Evolutionary conservation across 2,329 filamentous ascomycete species (phyloP).

Genomic region (Verticillium dahliae): DNA sequence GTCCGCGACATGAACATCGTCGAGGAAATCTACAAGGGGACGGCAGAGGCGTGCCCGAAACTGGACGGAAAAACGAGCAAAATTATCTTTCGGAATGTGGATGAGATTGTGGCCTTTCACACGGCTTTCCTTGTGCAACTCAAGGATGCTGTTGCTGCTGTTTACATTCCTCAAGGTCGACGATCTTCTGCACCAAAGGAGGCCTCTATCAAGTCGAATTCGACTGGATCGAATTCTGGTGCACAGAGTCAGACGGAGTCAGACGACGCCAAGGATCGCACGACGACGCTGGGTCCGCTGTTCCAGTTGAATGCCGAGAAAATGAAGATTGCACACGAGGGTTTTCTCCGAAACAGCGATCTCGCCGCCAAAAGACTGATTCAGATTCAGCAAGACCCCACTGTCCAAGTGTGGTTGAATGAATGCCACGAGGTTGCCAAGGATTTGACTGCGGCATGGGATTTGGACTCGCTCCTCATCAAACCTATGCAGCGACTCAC

Average conservation of each 20-base stretch:
- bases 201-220: conserved; percentile 32
- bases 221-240: conserved; percentile 13
- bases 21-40: conserved; percentile 95
- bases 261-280: conserved; percentile 45
- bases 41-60: conserved; percentile 72
- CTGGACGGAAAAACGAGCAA: conserved; percentile 81
- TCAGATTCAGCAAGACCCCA: conserved; percentile 55
- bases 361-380: conserved; percentile 54
- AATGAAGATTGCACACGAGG: conserved; percentile 56
- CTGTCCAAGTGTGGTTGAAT: conserved; percentile 76
- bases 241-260: conserved; percentile 34
- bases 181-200: conserved; percentile 35
- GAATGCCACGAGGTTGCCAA: conserved; percentile 91
- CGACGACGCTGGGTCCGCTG: conserved; percentile 44
- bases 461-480: conserved; percentile 89
- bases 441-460: conserved; percentile 90
- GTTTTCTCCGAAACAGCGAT: conserved; percentile 58
- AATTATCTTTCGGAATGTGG: conserved; percentile 85
- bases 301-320: conserved; percentile 51
- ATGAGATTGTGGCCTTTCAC: conserved; percentile 84
- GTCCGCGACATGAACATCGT: conserved; percentile 95
- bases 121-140: conserved; percentile 71
- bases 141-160: conserved; percentile 70
- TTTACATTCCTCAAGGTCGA: conserved; percentile 62
- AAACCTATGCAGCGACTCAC: conserved; percentile 94